A percentile compares a stretch with the other conserved stretches of the same genome.
phyloP scores from a whole-genome alignment of 2,329 filamentous ascomycete species.

The Alternaria ventricosa region DNA sequence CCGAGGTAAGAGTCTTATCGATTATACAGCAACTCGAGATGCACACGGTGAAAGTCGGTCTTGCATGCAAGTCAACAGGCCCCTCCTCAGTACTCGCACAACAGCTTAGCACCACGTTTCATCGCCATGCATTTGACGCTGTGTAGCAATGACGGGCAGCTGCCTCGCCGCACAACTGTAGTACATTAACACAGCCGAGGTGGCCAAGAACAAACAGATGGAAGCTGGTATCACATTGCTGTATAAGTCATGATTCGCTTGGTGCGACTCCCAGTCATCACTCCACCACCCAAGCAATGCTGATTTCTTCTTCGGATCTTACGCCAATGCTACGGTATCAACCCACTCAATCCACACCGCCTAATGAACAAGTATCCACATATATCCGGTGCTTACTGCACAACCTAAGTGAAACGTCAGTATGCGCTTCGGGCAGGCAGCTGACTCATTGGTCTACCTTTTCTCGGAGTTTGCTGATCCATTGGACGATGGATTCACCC shows the following conservation, averaged over 20 bases:
- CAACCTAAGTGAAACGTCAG: constrained; percentile 39
- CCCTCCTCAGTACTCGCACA: not conserved
- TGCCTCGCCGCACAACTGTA: not conserved
- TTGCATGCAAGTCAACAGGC: not conserved
- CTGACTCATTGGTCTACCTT: constrained; percentile 70
- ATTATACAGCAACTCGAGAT: not conserved
- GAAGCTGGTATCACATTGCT: constrained; percentile 13
- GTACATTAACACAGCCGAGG: not conserved
- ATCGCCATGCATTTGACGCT: constrained; percentile 5
- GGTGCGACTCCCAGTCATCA: not conserved
- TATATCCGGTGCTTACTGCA: constrained; percentile 38
- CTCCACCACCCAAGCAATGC: not conserved
- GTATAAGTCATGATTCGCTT: constrained; percentile 1
- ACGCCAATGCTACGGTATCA: not conserved
- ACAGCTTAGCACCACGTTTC: constrained; percentile 7
- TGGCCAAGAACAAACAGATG: not conserved
- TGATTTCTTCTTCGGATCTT: constrained; percentile 1
- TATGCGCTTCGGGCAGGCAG: constrained; percentile 15
- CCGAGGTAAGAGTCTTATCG: not conserved
- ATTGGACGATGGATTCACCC: constrained; percentile 89
- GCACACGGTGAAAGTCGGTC: not conserved
- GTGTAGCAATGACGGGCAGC: constrained; percentile 20
- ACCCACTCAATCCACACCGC: not conserved
- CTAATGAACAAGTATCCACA: constrained; percentile 4
- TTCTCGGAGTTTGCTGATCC: constrained; percentile 89